Conservation (phyloP, 1,139 yeast genomes). For the Nadsonia starkeyi-henricii region DNA sequence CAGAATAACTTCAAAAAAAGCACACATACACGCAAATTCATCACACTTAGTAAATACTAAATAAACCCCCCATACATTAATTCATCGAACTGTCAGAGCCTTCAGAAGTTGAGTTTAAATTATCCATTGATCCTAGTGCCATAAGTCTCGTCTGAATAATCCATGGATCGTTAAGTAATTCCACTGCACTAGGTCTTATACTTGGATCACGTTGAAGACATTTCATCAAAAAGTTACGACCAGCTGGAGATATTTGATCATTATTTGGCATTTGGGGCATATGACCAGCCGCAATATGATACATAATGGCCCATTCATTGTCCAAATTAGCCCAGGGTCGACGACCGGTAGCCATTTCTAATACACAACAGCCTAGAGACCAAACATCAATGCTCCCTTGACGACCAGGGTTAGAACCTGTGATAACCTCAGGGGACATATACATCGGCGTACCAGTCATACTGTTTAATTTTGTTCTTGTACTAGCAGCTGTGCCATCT, state of each 20-base stretch:
- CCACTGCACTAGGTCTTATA: conserved; percentile 71
- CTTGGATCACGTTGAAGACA: conserved; percentile 78
- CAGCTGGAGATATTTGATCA: conserved; percentile 65
- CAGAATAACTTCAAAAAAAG: too few species aligned
- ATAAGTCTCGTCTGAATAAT: conserved; percentile 13
- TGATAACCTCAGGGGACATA: conserved; percentile 95
- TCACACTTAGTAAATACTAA: too few species aligned
- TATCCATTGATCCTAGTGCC: background rate
- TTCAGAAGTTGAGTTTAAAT: background rate
- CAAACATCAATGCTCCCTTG: conserved; percentile 53
- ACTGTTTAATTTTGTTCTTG: conserved; percentile 27
- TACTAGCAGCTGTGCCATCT: conserved; percentile 6
- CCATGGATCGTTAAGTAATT: conserved; percentile 78
- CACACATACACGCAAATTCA: too few species aligned
- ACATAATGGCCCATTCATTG: conserved; percentile 97
- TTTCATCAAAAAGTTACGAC: conserved; percentile 54
- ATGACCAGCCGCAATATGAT: conserved; percentile 93
- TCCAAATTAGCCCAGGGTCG: conserved; percentile 63
- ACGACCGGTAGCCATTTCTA: conserved; percentile 72
- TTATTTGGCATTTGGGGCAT: conserved; percentile 70
- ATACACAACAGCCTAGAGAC: conserved; percentile 85
- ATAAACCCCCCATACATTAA: too few species aligned
- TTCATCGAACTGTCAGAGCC: background rate
- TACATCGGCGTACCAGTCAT: conserved; percentile 98
- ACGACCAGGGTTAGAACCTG: conserved; percentile 54